Conservation (phyloP, 148 eudicot genomes). For the Camellia sinensis region DNA sequence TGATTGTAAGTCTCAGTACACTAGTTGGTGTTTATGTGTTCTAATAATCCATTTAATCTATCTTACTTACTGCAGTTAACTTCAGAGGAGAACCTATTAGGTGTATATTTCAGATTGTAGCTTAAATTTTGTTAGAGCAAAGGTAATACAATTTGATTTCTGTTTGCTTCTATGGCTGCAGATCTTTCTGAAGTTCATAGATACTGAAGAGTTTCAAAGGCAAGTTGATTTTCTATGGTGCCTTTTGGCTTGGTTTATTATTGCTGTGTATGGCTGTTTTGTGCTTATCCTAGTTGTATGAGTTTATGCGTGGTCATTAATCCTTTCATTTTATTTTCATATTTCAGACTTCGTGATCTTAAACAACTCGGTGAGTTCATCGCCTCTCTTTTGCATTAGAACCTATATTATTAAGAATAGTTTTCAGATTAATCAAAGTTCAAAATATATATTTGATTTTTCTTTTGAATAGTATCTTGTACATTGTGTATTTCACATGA, state of each 20-base stretch:
- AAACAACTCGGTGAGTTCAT: conserved; percentile 83
- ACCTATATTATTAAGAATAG: neutral
- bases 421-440: neutral
- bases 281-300: neutral
- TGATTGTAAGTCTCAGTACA: neutral
- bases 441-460: neutral
- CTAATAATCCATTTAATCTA: neutral
- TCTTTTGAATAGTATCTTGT: neutral
- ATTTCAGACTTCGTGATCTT: conserved; percentile 89
- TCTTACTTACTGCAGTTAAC: neutral
- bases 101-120: neutral
- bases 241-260: conserved; percentile 7
- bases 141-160: neutral
- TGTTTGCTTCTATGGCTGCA: conserved; percentile 29
- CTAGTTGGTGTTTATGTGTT: conserved; percentile 4
- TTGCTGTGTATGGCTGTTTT: neutral
- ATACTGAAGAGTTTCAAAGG: conserved; percentile 96
- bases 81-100: neutral
- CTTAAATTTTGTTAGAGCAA: neutral
- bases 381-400: neutral
- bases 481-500: neutral
- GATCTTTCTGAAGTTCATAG: conserved; percentile 76
- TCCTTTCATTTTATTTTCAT: conserved; percentile 12
- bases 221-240: conserved; percentile 25
- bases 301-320: neutral